A percentile compares a stretch with the other conserved stretches of the same genome.
Evolutionary conservation across 805 yeast genomes (phyloP).

Genomic region (Yarrowia phangngaensis): DNA sequence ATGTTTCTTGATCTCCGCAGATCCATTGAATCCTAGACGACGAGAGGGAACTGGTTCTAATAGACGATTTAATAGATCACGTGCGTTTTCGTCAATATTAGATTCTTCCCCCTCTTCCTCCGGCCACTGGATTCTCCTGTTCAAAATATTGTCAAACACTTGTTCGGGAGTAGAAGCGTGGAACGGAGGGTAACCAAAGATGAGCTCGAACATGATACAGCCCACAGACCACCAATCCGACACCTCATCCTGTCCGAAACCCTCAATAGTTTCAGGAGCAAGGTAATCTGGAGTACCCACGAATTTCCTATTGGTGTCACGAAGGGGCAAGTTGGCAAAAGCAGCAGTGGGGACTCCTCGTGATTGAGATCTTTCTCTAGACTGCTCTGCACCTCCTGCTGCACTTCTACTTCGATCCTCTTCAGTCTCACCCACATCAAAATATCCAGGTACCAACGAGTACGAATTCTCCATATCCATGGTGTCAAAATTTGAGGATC

Average conservation of each 20-base stretch:
- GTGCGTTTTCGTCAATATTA: conserved; percentile 57
- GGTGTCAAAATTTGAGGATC: conserved; percentile 25
- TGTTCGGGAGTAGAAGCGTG: conserved; percentile 73
- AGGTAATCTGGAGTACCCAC: conserved; percentile 98
- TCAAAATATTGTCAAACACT: conserved; percentile 78
- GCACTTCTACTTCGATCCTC: conserved; percentile 8
- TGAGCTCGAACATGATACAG: conserved; percentile 85
- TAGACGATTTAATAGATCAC: conserved; percentile 63
- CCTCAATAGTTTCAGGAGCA: conserved; percentile 92
- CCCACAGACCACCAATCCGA: conserved; percentile 99
- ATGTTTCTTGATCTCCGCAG: conserved; percentile 73
- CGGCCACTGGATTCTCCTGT: conserved; percentile 82
- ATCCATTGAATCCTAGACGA: conserved; percentile 72
- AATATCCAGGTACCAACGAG: conserved; percentile 13
- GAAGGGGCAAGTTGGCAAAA: conserved; percentile 61
- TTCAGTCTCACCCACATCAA: conserved; percentile 14
- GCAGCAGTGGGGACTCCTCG: conserved; percentile 6
- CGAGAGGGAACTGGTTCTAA: conserved; percentile 59
- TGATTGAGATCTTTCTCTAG: conserved; percentile 4
- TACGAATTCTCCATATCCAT: conserved; percentile 21
- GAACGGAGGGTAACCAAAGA: conserved; percentile 93
- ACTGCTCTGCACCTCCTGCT: neutral
- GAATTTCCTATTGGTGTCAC: conserved; percentile 55
- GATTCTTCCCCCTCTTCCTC: conserved; percentile 42
- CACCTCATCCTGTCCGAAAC: conserved; percentile 73